A percentile compares a stretch with the other conserved stretches of the same genome.
Conservation (phyloP, 805 yeast genomes). For the Candida boidinii region DNA sequence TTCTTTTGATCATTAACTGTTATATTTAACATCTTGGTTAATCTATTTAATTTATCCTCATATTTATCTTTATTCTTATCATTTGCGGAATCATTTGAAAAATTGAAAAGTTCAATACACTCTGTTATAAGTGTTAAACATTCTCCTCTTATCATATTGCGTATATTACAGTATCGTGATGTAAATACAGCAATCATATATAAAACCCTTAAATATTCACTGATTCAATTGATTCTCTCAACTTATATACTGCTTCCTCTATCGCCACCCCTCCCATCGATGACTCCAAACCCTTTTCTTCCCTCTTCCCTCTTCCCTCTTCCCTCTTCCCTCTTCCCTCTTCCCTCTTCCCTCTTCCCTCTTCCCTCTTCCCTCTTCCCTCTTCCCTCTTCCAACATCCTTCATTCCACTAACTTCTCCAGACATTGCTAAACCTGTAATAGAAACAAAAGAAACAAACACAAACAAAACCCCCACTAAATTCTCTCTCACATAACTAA, state of each 20-base stretch:
- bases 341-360: too few relatives aligned
- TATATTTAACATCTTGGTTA: conserved; percentile 8
- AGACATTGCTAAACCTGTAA: too few relatives aligned
- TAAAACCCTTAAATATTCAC: background rate
- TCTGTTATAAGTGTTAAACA: conserved; percentile 12
- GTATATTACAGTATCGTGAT: background rate
- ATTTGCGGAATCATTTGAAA: background rate
- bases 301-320: too few relatives aligned
- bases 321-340: too few relatives aligned
- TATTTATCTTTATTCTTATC: background rate
- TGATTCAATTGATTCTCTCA: background rate
- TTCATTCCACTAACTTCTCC: too few relatives aligned
- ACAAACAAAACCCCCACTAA: too few relatives aligned
- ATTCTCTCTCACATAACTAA: too few relatives aligned
- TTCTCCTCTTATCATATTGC: conserved; percentile 9
- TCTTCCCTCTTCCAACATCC: too few relatives aligned
- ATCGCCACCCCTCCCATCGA: too few relatives aligned
- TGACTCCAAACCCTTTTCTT: too few relatives aligned
- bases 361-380: too few relatives aligned
- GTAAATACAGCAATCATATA: background rate
- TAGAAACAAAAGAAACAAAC: too few relatives aligned
- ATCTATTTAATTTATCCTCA: background rate
- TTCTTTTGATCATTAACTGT: conserved; percentile 4
- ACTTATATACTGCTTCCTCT: background rate
- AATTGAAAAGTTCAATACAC: conserved; percentile 4